Percentiles rank a stretch among this genome's conserved stretches.
Evolutionary conservation across 2,329 filamentous ascomycete genomes (phyloP).

Genomic region (Penicillium sp.): DNA sequence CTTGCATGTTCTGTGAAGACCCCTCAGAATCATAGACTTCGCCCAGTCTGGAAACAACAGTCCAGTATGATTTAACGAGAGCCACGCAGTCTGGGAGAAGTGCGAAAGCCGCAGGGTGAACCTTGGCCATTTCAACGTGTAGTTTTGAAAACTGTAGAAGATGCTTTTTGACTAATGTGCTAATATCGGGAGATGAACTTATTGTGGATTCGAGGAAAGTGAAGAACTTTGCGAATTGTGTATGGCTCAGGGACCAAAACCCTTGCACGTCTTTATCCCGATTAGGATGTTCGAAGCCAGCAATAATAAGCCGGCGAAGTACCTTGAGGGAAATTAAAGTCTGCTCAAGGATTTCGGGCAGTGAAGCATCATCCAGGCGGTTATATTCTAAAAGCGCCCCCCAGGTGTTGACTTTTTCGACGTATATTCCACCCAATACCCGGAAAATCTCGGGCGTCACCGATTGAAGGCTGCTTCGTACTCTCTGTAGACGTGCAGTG

Average conservation of each 20-base stretch:
- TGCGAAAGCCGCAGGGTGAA: conserved; percentile 77
- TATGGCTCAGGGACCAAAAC: conserved; percentile 76
- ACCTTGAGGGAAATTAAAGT: conserved; percentile 76
- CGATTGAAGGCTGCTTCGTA: conserved; percentile 70
- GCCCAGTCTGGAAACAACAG: conserved; percentile 70
- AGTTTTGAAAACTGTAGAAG: conserved; percentile 87
- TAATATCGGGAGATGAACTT: conserved; percentile 50
- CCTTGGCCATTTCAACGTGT: conserved; percentile 77
- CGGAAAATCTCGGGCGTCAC: conserved; percentile 81
- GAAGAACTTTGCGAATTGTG: conserved; percentile 74
- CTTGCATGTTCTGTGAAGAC: conserved; percentile 26
- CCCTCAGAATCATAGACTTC: conserved; percentile 52
- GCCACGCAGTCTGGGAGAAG: conserved; percentile 74
- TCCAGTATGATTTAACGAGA: conserved; percentile 81
- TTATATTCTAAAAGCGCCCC: conserved; percentile 56
- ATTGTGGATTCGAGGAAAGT: conserved; percentile 57
- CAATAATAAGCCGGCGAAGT: conserved; percentile 71
- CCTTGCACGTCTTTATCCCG: conserved; percentile 69
- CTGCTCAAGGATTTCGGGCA: conserved; percentile 65
- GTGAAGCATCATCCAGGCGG: conserved; percentile 56
- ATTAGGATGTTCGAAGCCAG: conserved; percentile 80
- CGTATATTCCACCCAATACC: conserved; percentile 73
- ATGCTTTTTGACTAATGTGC: conserved; percentile 73
- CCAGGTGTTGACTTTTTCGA: conserved; percentile 69
- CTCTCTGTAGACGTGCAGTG: conserved; percentile 70